Percentiles rank a stretch among this genome's conserved stretches.
These are phyloP conservation scores for Cucumis hystrix DNA, from an alignment of 306 rosid species.

Conservation along the genomic window DNA sequence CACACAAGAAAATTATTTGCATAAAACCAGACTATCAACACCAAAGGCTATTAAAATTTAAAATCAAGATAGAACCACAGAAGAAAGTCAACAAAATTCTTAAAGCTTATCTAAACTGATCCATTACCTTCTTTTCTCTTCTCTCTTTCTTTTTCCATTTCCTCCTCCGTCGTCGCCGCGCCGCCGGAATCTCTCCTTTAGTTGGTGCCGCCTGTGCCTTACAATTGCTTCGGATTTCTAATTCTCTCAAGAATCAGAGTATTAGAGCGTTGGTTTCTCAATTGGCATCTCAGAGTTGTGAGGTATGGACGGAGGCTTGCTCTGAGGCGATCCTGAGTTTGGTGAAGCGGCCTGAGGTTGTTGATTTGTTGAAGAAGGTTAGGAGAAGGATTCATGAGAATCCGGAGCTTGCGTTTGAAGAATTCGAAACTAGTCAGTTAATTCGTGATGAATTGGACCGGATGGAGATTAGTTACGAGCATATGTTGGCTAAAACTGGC, in stretches of 20 bases:
- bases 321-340: constrained; percentile 50
- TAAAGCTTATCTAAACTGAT: not conserved
- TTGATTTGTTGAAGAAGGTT: constrained; percentile 44
- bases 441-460: constrained; percentile 62
- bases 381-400: constrained; percentile 72
- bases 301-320: constrained; percentile 45
- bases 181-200: not conserved
- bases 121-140: too few relatives aligned
- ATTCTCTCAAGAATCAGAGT: constrained; percentile 22
- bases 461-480: constrained; percentile 51
- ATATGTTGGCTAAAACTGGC: constrained; percentile 69
- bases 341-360: constrained; percentile 50
- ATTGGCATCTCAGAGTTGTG: constrained; percentile 17
- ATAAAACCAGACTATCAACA: not conserved
- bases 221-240: not conserved
- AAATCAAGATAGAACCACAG: too few relatives aligned
- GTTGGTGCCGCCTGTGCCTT: not conserved
- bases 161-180: not conserved
- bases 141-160: not conserved
- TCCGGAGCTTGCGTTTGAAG: constrained; percentile 90
- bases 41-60: too few relatives aligned
- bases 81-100: not conserved
- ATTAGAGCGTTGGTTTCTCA: not conserved
- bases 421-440: constrained; percentile 63
- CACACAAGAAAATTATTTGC: not conserved